Conservation (phyloP, 305 asterid species). For the Fraxinus sp. region DNA sequence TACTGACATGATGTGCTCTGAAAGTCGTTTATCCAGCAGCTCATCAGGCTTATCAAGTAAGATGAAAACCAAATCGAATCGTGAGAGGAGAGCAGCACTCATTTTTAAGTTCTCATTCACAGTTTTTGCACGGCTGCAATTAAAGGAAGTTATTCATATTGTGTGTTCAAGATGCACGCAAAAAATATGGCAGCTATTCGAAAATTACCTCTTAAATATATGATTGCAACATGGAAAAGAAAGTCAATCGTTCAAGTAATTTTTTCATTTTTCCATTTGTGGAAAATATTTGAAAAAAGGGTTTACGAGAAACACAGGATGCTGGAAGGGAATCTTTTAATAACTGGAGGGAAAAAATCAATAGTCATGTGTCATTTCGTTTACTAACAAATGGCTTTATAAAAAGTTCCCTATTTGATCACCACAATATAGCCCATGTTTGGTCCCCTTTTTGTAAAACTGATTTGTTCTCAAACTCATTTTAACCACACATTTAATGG, state of each 20-base stretch:
- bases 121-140: conserved; percentile 96
- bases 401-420: neutral
- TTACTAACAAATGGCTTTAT: neutral
- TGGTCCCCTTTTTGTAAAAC: neutral
- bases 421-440: neutral
- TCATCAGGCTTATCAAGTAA: conserved; percentile 97
- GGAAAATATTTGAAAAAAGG: conserved; percentile 10
- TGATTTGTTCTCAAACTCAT: neutral
- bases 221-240: conserved; percentile 16
- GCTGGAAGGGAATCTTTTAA: neutral
- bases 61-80: conserved; percentile 97
- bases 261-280: conserved; percentile 11
- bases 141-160: conserved; percentile 9
- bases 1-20: conserved; percentile 99
- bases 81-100: conserved; percentile 90
- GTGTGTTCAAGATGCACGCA: neutral
- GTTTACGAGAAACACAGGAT: neutral
- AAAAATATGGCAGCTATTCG: neutral
- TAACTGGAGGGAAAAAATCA: neutral
- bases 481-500: neutral
- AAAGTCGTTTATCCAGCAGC: conserved; percentile 84
- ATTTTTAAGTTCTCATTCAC: conserved; percentile 97
- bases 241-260: conserved; percentile 4
- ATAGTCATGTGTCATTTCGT: neutral
- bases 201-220: conserved; percentile 16